Conservation (phyloP, 2,329 filamentous ascomycete genomes). For the Scorias spongiosa region DNA sequence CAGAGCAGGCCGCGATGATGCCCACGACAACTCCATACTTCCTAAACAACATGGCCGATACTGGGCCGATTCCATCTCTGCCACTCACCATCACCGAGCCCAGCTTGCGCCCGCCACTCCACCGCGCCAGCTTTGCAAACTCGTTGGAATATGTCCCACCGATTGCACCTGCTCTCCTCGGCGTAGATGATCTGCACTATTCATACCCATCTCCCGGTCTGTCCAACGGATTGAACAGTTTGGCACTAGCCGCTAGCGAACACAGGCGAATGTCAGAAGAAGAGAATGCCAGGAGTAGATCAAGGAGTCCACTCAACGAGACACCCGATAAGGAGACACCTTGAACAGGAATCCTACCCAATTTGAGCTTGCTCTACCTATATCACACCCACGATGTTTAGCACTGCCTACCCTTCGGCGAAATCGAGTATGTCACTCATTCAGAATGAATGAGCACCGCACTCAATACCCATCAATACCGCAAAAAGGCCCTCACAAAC, state of each 20-base stretch:
- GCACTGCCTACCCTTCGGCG: too few relatives aligned
- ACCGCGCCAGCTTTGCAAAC: constrained; percentile 17
- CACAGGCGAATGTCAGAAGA: constrained; percentile 18
- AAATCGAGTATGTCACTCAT: too few relatives aligned
- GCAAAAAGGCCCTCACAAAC: too few relatives aligned
- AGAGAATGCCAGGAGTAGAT: constrained; percentile 5
- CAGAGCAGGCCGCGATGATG: constrained; percentile 4
- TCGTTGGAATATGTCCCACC: constrained; percentile 21
- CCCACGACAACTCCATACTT: constrained; percentile 18
- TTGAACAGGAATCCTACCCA: background rate
- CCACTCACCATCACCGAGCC: constrained; percentile 19
- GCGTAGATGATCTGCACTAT: constrained; percentile 20
- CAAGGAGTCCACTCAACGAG: constrained; percentile 1
- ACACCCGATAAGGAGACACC: background rate
- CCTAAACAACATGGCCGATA: constrained; percentile 13
- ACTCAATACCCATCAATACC: too few relatives aligned
- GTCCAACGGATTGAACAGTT: constrained; percentile 23
- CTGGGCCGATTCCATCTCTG: constrained; percentile 19
- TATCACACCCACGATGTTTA: too few relatives aligned
- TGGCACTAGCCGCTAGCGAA: constrained; percentile 22
- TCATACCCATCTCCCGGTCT: constrained; percentile 23
- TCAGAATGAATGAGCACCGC: too few relatives aligned
- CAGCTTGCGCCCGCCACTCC: constrained; percentile 16
- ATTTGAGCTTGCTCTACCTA: background rate
- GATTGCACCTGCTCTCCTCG: constrained; percentile 12